A percentile compares a stretch with the other conserved stretches of the same genome.
These are phyloP conservation scores for Cryptococcus depauperatus DNA, from an alignment of 1,284 basidiomycete species.

Conservation along the genomic window DNA sequence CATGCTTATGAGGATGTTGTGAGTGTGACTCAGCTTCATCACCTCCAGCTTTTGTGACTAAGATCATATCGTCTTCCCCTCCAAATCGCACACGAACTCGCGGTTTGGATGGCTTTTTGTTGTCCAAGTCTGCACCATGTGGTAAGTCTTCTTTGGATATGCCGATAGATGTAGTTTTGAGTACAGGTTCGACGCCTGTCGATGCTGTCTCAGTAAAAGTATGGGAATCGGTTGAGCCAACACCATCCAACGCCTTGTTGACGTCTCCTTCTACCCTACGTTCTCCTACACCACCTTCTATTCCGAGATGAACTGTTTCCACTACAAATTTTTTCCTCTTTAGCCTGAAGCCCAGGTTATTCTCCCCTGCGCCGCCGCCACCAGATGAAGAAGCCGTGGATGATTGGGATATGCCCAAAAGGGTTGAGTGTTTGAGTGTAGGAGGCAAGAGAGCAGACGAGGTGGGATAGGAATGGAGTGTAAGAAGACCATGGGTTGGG, in stretches of 20 bases:
- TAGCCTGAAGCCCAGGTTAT: slow-evolving; percentile 91
- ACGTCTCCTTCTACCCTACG: slow-evolving; percentile 52
- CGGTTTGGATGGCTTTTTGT: slow-evolving; percentile 20
- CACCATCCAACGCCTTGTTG: slow-evolving; percentile 9
- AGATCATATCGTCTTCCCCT: slow-evolving; percentile 24
- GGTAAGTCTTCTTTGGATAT: slow-evolving; percentile 11
- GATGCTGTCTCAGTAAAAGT: slow-evolving; percentile 3
- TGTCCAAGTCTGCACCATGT: slow-evolving; percentile 13
- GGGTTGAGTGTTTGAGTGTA: slow-evolving; percentile 52
- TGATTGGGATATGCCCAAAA: slow-evolving; percentile 41
- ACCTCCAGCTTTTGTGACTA: not conserved
- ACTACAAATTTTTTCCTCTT: slow-evolving; percentile 78
- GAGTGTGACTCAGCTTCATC: too few relatives aligned
- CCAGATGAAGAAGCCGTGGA: slow-evolving; percentile 28
- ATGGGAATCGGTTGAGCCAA: slow-evolving; percentile 1
- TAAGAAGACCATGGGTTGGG: slow-evolving; percentile 72
- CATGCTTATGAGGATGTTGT: slow-evolving; percentile 9
- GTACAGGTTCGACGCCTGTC: not conserved
- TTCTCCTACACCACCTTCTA: slow-evolving; percentile 84
- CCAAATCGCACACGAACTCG: slow-evolving; percentile 37
- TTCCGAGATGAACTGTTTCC: slow-evolving; percentile 86
- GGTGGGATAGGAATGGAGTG: slow-evolving; percentile 66
- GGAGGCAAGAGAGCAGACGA: slow-evolving; percentile 63
- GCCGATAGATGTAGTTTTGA: not conserved
- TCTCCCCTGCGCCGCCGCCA: slow-evolving; percentile 60